Base-by-base conservation (phyloP, 176 grass and related monocot genomes). In the Thalia dealbata region DNA sequence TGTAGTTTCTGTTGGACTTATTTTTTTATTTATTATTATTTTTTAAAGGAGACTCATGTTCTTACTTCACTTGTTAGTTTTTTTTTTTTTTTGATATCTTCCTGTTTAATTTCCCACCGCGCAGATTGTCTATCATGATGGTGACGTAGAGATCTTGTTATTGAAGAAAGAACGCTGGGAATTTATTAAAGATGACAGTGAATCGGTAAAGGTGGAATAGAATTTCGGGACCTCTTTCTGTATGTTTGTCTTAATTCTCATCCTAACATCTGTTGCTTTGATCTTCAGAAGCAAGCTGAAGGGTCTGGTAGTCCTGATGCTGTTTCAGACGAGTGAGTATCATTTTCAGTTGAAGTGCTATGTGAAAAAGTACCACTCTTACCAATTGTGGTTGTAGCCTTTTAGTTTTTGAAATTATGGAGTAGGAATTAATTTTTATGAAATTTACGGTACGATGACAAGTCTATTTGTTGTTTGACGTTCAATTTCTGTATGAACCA, bases 41-140 rank as follows among this genome's bases (percentile, higher is more conserved):
- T 82, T 13, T 38, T 2, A 38, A 38, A 4, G 32, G 32, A 38
- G 32, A 38, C 32, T 38, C 4, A 54, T 65, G 27, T 26, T 15
- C 75, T 26, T 78, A n/a, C 80, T 15, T 43, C 14, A 41, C 8
- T 0, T 24, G 7, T 42, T 44, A 3, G 9, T 13, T 59, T 60
- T 18, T 60, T 12, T 74, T 3, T 13, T 59, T 60, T 18, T 60
- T 12, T 74, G 3, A 38, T 38, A 38, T 38, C 14, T 67, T 72
- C 19, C 24, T 41, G 68, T 79, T 71, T 18, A 76, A 74, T 48
- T 80, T 72, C 41, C 51, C 25, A 1, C 50, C 15, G 1, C 71
- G 19, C 32, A 96, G 89, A 76, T 96, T 80, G 52, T 78, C 0
- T 96, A 96, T 88, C 75, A 87, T 72, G 92, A 92, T 73, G 92